Conservation (phyloP, 2,329 filamentous ascomycete species). For the Monosporascus sp. region DNA sequence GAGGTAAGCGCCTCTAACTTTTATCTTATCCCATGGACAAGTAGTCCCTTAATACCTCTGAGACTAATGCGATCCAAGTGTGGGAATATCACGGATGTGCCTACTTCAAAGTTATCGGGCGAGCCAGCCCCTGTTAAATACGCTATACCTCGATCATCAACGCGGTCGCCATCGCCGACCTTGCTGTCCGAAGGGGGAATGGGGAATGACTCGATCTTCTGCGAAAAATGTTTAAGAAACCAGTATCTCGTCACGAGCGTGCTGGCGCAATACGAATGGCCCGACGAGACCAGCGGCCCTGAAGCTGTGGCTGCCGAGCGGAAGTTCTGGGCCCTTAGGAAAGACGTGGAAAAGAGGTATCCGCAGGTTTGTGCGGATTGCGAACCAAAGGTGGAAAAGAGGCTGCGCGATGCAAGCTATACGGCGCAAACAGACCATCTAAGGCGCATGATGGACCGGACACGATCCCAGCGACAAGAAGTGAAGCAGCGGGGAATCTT, state of each 20-base stretch:
- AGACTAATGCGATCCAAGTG: slow-evolving; percentile 46
- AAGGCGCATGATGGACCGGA: slow-evolving; percentile 67
- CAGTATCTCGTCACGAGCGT: slow-evolving; percentile 74
- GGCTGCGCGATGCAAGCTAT: slow-evolving; percentile 68
- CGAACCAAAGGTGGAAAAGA: slow-evolving; percentile 64
- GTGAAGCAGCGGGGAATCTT: slow-evolving; percentile 34
- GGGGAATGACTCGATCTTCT: slow-evolving; percentile 47
- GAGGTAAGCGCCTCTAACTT: slow-evolving; percentile 49
- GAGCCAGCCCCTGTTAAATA: slow-evolving; percentile 39
- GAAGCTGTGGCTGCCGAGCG: slow-evolving; percentile 64
- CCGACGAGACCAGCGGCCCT: slow-evolving; percentile 58
- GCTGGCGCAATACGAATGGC: slow-evolving; percentile 75
- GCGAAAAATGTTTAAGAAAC: slow-evolving; percentile 79
- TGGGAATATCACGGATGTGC: slow-evolving; percentile 86
- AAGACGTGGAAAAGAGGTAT: slow-evolving; percentile 72
- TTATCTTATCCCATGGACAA: slow-evolving; percentile 2
- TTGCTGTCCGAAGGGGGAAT: slow-evolving; percentile 28
- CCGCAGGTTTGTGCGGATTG: slow-evolving; percentile 84
- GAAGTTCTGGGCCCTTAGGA: slow-evolving; percentile 64
- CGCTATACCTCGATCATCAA: slow-evolving; percentile 37
- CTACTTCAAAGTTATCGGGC: slow-evolving; percentile 51
- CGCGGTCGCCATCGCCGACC: slow-evolving; percentile 22
- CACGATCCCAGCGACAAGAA: slow-evolving; percentile 39
- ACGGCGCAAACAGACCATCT: slow-evolving; percentile 79
- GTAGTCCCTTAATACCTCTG: slow-evolving; percentile 5